A percentile compares a stretch with the other conserved stretches of the same genome.
Evolutionary conservation across 108 stramenopile genomes (phyloP).

Genomic region (Poteriospumella lacustris): DNA sequence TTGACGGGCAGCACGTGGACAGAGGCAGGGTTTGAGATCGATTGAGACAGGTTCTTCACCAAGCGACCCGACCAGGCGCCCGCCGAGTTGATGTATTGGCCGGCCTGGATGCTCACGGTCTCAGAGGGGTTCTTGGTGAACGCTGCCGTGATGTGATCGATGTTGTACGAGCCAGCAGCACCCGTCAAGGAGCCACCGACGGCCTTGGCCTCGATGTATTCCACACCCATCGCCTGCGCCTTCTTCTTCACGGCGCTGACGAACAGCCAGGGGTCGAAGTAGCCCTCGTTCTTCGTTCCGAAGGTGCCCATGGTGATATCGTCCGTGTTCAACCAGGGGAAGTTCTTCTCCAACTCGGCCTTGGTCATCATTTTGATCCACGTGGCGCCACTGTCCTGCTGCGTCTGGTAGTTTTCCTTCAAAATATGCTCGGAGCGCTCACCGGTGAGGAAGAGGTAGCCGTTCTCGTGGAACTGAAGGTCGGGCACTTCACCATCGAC

Average conservation of each 20-base stretch:
- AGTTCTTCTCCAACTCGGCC: slow-evolving; percentile 43
- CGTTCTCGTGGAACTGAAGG: slow-evolving; percentile 58
- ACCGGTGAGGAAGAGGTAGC: slow-evolving; percentile 66
- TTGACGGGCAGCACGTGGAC: slow-evolving; percentile 56
- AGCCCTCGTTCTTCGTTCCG: slow-evolving; percentile 60
- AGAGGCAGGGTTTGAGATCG: background rate
- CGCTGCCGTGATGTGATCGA: slow-evolving; percentile 28
- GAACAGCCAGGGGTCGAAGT: slow-evolving; percentile 68
- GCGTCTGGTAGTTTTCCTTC: slow-evolving; percentile 49
- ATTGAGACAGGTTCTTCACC: slow-evolving; percentile 43
- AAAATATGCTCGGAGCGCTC: slow-evolving; percentile 43
- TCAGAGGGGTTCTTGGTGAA: too few relatives aligned
- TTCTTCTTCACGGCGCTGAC: slow-evolving; percentile 54
- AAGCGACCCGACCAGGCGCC: slow-evolving; percentile 56
- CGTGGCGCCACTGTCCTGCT: slow-evolving; percentile 43
- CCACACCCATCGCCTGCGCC: slow-evolving; percentile 49
- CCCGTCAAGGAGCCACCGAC: slow-evolving; percentile 31
- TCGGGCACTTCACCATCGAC: slow-evolving; percentile 49
- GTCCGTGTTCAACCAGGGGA: slow-evolving; percentile 63
- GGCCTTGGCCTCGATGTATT: slow-evolving; percentile 44
- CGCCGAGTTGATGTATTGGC: slow-evolving; percentile 59
- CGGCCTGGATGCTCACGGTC: slow-evolving; percentile 47
- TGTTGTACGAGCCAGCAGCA: slow-evolving; percentile 33
- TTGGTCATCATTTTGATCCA: slow-evolving; percentile 46
- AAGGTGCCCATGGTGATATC: slow-evolving; percentile 59